These are phyloP conservation scores for Candida gigantensis DNA, from an alignment of 1,139 yeast genomes.

Conservation along the genomic window DNA sequence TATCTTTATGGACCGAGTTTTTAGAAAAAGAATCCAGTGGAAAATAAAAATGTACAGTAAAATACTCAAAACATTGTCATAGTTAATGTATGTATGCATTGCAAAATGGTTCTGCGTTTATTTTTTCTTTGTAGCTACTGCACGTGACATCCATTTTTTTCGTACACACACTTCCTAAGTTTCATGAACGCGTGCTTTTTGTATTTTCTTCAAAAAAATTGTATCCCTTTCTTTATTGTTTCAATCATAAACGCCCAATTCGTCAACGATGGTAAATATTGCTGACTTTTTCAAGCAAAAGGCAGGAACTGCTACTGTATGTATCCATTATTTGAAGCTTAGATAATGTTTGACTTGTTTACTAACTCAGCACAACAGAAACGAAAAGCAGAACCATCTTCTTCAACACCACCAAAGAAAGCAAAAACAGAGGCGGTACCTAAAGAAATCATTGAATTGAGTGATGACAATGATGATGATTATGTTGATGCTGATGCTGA, in stretches of 20 bases:
- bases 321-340: slow-evolving; percentile 3
- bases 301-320: slow-evolving; percentile 5
- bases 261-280: slow-evolving; percentile 12
- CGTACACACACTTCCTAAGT: too few relatives aligned
- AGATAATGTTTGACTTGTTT: background rate
- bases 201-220: background rate
- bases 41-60: slow-evolving; percentile 16
- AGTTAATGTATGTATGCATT: too few relatives aligned
- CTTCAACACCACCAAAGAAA: slow-evolving; percentile 9
- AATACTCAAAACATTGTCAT: background rate
- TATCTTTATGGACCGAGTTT: slow-evolving; percentile 86
- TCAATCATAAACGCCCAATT: background rate
- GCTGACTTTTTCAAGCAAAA: slow-evolving; percentile 11
- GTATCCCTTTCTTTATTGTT: background rate
- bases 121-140: too few relatives aligned
- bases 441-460: background rate
- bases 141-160: too few relatives aligned
- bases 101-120: too few relatives aligned
- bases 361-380: slow-evolving; percentile 11
- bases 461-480: slow-evolving; percentile 2
- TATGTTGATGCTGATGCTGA: too few relatives aligned
- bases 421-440: slow-evolving; percentile 1
- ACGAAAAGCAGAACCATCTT: slow-evolving; percentile 6
- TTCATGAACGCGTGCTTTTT: too few relatives aligned
- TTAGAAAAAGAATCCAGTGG: slow-evolving; percentile 70